A percentile compares a stretch with the other conserved stretches of the same genome.
phyloP scores from a whole-genome alignment of 2,329 filamentous ascomycete genomes.

The Microcera coccophila region DNA sequence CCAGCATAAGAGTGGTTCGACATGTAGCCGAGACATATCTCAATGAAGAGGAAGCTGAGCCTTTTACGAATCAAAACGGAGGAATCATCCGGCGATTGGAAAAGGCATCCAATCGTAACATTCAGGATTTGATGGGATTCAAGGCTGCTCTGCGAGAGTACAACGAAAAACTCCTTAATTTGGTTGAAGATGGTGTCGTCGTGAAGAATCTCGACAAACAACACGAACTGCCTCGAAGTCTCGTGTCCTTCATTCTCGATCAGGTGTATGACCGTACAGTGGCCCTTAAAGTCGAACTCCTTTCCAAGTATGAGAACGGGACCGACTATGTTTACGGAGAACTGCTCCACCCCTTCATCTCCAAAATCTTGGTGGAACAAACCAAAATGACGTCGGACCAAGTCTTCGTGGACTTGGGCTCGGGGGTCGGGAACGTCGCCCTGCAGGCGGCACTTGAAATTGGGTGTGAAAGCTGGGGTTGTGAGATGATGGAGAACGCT shows the following conservation, averaged over 20 bases:
- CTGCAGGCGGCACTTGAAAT: slow-evolving; percentile 90
- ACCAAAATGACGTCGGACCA: slow-evolving; percentile 75
- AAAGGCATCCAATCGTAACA: slow-evolving; percentile 65
- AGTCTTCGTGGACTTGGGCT: slow-evolving; percentile 91
- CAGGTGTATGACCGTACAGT: slow-evolving; percentile 93
- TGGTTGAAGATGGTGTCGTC: slow-evolving; percentile 68
- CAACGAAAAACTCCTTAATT: slow-evolving; percentile 64
- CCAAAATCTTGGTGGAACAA: slow-evolving; percentile 72
- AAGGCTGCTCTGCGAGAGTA: slow-evolving; percentile 69
- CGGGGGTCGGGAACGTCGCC: slow-evolving; percentile 92
- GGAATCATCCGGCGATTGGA: slow-evolving; percentile 76
- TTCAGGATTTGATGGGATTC: slow-evolving; percentile 64
- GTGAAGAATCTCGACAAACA: slow-evolving; percentile 65
- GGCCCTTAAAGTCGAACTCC: slow-evolving; percentile 77
- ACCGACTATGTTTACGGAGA: slow-evolving; percentile 95
- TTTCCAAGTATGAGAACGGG: slow-evolving; percentile 83
- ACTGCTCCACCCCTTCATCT: slow-evolving; percentile 78
- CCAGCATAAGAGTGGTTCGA: slow-evolving; percentile 67
- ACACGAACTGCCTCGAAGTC: slow-evolving; percentile 65
- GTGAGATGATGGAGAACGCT: slow-evolving; percentile 91
- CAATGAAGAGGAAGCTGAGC: slow-evolving; percentile 61
- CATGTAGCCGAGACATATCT: slow-evolving; percentile 74
- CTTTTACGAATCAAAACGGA: slow-evolving; percentile 66
- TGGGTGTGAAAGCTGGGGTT: slow-evolving; percentile 92
- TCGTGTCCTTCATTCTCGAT: slow-evolving; percentile 75